Evolutionary conservation across 805 yeast genomes (phyloP).

Genomic region (Nakazawaea siamensis): DNA sequence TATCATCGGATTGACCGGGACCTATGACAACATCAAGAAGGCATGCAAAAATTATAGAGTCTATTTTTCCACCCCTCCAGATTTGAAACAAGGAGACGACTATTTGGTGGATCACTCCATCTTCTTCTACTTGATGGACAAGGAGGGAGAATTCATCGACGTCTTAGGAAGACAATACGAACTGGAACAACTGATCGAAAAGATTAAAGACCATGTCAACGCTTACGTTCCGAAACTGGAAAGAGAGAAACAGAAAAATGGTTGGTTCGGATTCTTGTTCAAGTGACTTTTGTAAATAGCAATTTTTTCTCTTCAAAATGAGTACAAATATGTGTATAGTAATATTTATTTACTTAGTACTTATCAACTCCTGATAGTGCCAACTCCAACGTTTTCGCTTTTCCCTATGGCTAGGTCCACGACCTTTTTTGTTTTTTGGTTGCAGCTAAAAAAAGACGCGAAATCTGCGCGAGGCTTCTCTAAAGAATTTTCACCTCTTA

Average conservation of each 20-base stretch:
- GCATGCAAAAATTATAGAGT: conserved; percentile 89
- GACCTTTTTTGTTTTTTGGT: too few relatives aligned
- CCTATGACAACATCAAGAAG: conserved; percentile 75
- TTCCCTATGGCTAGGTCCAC: too few relatives aligned
- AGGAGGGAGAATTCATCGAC: conserved; percentile 94
- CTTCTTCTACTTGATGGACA: conserved; percentile 95
- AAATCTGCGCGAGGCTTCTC: too few relatives aligned
- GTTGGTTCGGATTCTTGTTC: conserved; percentile 52
- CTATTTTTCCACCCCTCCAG: conserved; percentile 94
- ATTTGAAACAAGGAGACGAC: conserved; percentile 92
- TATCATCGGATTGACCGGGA: conserved; percentile 86
- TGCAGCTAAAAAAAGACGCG: too few relatives aligned
- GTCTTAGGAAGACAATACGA: conserved; percentile 89
- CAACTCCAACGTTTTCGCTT: too few relatives aligned
- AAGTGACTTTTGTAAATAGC: background rate
- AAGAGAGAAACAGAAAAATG: conserved; percentile 54
- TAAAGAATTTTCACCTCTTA: too few relatives aligned
- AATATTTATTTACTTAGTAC: too few relatives aligned
- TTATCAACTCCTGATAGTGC: too few relatives aligned
- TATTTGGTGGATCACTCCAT: conserved; percentile 96
- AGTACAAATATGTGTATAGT: too few relatives aligned
- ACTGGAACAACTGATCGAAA: conserved; percentile 67
- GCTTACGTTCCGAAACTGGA: conserved; percentile 68
- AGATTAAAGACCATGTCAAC: conserved; percentile 67
- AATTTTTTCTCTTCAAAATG: too few relatives aligned